Evolutionary conservation across 164 flowering plant genomes (phyloP).

Genomic region (Saururus chinensis): DNA sequence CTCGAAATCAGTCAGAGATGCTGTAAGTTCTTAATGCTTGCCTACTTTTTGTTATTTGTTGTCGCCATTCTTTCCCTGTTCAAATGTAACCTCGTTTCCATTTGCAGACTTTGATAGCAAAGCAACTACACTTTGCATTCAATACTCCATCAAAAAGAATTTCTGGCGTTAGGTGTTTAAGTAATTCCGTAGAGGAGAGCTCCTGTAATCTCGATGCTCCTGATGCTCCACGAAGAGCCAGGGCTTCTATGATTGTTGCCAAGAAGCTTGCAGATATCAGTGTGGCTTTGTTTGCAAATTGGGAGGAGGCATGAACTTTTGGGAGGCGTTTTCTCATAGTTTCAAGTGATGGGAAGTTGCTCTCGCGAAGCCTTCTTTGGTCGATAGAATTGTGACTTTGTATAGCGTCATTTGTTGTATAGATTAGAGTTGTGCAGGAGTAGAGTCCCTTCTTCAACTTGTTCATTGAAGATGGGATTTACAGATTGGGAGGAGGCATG

Average conservation of each 20-base stretch:
- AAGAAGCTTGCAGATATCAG: conserved; percentile 16
- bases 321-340: not conserved
- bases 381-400: not conserved
- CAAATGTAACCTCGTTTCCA: not conserved
- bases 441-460: not conserved
- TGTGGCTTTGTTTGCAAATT: conserved; percentile 13
- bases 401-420: not conserved
- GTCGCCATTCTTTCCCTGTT: not conserved
- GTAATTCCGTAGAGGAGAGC: not conserved
- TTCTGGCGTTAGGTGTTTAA: not conserved
- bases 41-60: not conserved
- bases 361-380: not conserved
- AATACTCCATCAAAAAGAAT: conserved; percentile 13
- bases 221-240: conserved; percentile 8
- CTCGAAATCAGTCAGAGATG: conserved; percentile 15
- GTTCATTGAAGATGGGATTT: conserved; percentile 2
- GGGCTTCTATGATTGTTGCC: conserved; percentile 2
- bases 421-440: not conserved
- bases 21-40: conserved; percentile 8
- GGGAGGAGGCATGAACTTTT: not conserved
- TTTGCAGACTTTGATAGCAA: conserved; percentile 18
- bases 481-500: not conserved
- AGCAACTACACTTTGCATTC: conserved; percentile 16
- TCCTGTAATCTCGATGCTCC: conserved; percentile 7
- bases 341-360: too few relatives aligned